Evolutionary conservation across 1,284 basidiomycete genomes (phyloP).

Genomic region (Cutaneotrichosporon arboriforme): DNA sequence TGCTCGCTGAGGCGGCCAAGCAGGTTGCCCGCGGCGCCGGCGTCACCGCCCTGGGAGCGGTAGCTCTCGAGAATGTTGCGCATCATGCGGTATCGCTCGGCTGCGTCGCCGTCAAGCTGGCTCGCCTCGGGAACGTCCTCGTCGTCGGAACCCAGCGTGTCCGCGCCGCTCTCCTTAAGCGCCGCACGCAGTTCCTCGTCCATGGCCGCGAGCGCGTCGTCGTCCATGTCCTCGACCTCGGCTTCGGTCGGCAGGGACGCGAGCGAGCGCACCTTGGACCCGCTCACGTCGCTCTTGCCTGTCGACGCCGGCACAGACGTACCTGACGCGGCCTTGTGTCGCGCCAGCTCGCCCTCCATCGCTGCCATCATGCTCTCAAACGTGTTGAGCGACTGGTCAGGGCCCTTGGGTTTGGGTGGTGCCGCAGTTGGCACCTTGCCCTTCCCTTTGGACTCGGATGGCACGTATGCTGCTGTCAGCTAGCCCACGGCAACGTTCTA

Average conservation of each 20-base stretch:
- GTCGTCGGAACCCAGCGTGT: slow-evolving; percentile 35
- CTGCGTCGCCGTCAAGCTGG: slow-evolving; percentile 54
- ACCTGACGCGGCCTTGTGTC: slow-evolving; percentile 10
- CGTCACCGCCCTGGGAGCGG: slow-evolving; percentile 75
- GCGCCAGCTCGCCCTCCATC: slow-evolving; percentile 74
- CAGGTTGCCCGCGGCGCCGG: slow-evolving; percentile 83
- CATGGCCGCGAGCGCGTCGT: slow-evolving; percentile 69
- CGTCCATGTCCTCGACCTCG: slow-evolving; percentile 53
- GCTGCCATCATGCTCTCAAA: slow-evolving; percentile 93
- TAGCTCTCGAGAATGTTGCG: slow-evolving; percentile 93
- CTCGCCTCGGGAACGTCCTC: slow-evolving; percentile 48
- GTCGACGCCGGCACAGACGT: slow-evolving; percentile 1
- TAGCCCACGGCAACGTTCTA: not conserved
- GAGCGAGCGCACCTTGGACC: slow-evolving; percentile 7
- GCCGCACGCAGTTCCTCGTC: slow-evolving; percentile 70
- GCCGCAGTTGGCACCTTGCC: not conserved
- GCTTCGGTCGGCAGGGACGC: slow-evolving; percentile 39
- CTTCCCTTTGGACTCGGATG: slow-evolving; percentile 3
- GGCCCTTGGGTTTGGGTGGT: slow-evolving; percentile 3
- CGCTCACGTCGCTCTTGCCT: not conserved
- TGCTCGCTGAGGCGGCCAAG: slow-evolving; percentile 59
- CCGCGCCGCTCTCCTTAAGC: slow-evolving; percentile 53
- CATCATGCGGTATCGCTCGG: slow-evolving; percentile 79
- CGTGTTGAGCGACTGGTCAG: slow-evolving; percentile 68
- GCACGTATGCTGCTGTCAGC: slow-evolving; percentile 14